Evolutionary conservation across 2,329 filamentous ascomycete species (phyloP), one percentile per base, ranked within the genome.

Genomic region (Aspergillus amoenus): DNA sequence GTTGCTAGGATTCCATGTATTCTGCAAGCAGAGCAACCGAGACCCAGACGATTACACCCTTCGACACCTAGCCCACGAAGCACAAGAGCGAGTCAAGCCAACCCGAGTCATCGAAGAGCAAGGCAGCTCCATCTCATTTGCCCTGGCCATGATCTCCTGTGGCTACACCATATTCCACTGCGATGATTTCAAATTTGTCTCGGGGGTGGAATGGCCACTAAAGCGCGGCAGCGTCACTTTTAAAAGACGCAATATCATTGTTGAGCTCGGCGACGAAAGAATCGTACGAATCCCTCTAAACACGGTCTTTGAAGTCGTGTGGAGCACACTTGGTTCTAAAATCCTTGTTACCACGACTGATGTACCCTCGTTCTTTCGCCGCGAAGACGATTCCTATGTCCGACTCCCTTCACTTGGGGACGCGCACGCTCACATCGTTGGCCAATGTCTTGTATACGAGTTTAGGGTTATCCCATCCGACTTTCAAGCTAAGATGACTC

Each of bases 291-390:
- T 86, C 13, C 73, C 79, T 0, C 79, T 82, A 39, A 74, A 76
- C 18, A 81, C 74, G 2, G 78, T 84, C 18, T 61, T 80, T 27
- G 78, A 82, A 49, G 64, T 83, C 7, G 69, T 84, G 70, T 65
- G 76, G 69, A 68, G 68, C 32, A 34, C 62, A 11, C 34, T 73
- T 56, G 60, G 70, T 49, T n/a, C 73, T 0, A 30, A 9, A 1
- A 64, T 85, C 13, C 80, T 79, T 0, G 57, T 87, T 2, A 81
- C 83, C 0, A 74, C 87, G 2, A 73, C 65, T 13, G 78, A 81
- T 30, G 76, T 82, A 1, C 84, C 84, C 1, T 80, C 84, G 51
- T 84, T 82, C 52, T 63, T 66, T 52, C n/a, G 42, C 3, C 17
- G 27, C n/a, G 27, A 34, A 15, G 27, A 11, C 9, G 11, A 34